Evolutionary conservation across 2,329 filamentous ascomycete genomes (phyloP).

Genomic region (Cladosporium sp.): DNA sequence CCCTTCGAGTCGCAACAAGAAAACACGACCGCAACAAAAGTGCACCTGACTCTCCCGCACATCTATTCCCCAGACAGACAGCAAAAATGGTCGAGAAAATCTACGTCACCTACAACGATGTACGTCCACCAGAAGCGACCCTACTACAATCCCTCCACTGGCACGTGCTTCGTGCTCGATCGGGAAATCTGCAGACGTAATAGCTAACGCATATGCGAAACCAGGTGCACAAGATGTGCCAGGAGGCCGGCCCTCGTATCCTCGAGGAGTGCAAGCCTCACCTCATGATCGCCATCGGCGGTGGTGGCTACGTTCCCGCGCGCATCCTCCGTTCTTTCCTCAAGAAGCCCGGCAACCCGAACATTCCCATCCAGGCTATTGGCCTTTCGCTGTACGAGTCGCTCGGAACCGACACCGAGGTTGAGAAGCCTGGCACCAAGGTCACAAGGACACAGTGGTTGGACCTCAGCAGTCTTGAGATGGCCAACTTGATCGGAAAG

Average conservation of each 20-base stretch:
- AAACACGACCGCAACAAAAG: neutral
- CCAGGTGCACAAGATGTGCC: conserved; percentile 97
- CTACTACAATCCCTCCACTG: neutral
- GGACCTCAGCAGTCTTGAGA: conserved; percentile 79
- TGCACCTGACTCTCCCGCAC: neutral
- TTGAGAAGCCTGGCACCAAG: conserved; percentile 83
- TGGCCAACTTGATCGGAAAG: conserved; percentile 86
- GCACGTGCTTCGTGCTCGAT: conserved; percentile 9
- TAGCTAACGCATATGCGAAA: neutral
- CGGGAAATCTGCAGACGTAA: conserved; percentile 1
- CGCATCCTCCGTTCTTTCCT: conserved; percentile 98
- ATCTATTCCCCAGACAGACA: neutral
- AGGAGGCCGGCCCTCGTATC: conserved; percentile 75
- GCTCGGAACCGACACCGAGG: conserved; percentile 52
- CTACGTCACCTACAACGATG: conserved; percentile 90
- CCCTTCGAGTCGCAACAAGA: neutral
- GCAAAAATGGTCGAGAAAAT: conserved; percentile 62
- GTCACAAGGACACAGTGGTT: conserved; percentile 98
- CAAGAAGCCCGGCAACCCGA: conserved; percentile 77
- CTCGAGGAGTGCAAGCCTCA: conserved; percentile 84
- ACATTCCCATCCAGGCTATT: conserved; percentile 99
- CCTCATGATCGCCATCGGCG: conserved; percentile 97
- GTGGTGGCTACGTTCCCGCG: conserved; percentile 93
- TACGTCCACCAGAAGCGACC: conserved; percentile 40
- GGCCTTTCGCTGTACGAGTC: conserved; percentile 95